Evolutionary conservation across 768 basidiomycete genomes (phyloP), one percentile per base, ranked within the genome.

Genomic region (Leccinum aurantiacum): DNA sequence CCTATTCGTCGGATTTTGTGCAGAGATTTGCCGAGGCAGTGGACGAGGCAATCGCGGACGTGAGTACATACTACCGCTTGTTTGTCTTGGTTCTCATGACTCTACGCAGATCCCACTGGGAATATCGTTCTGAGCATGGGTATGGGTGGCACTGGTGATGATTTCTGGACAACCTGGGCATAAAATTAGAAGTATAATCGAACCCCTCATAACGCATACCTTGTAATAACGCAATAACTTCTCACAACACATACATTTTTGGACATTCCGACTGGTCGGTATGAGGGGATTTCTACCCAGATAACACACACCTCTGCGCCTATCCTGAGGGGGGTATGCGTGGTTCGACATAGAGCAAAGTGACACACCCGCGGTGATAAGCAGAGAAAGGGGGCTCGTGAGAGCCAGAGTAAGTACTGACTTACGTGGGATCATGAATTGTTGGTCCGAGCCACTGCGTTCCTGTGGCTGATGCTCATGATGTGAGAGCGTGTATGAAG

Each of bases 1-100:
- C 53, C 7, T 63, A 63, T 14, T 63, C 73, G 60, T 55, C 53
- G n/a, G 62, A 69, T n/a, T 71, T 73, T 50, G 59, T 58, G 35
- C 55, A 54, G 51, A 66, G 52, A 14, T 72, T 73, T 57, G 67
- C 61, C 4, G 58, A 63, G 41, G 67, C 70, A 14, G 58, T 71
- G 0, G 59, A 72, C 1, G 60, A 59, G 50, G 60, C 55, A 3
- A 56, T 71, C 46, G 60, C 65, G 19, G 44, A 55, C 3, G 70
- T 73, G 38, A 69, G 67, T 60, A 24, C 17, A 38, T 38, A 27
- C 35, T 7, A 15, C 41, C n/a, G 29, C 1, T 50, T 49, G 10
- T 22, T 38, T 38, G 31, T 37, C n/a, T 47, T 33, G n/a, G 10
- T 24, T 38, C 57, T 46, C 31, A 19, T 52, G 49, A 59, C 38